phyloP scores from a whole-genome alignment of 176 grass and related monocot species.

The Carex myosuroides region DNA sequence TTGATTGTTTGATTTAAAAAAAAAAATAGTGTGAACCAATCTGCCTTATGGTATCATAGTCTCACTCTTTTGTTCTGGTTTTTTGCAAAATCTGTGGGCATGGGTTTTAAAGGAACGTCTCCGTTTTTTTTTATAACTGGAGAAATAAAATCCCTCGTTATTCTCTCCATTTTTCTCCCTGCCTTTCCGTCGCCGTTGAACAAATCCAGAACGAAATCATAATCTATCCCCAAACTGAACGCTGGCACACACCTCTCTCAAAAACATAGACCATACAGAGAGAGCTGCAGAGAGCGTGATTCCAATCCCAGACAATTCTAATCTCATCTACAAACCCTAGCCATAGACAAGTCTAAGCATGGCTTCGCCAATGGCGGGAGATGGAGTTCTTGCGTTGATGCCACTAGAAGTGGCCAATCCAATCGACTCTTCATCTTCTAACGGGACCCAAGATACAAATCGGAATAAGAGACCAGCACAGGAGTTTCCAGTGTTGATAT shows the following conservation, averaged over 20 bases:
- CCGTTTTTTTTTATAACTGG: neutral
- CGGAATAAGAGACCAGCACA: conserved; percentile 34
- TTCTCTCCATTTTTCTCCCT: neutral
- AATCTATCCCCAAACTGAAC: conserved; percentile 18
- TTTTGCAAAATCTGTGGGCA: neutral
- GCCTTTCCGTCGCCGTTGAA: conserved; percentile 16
- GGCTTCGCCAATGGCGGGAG: conserved; percentile 29
- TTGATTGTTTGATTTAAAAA: no score
- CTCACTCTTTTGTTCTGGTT: no score
- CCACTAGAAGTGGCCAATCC: conserved; percentile 12
- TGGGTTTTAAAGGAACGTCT: neutral
- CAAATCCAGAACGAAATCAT: conserved; percentile 8
- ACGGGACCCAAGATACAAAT: neutral
- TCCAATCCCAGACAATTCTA: neutral
- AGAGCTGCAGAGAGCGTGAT: neutral
- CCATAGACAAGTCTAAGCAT: neutral
- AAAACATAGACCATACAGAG: neutral
- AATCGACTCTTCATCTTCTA: conserved; percentile 18
- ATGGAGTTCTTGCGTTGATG: conserved; percentile 27
- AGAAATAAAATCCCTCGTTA: neutral
- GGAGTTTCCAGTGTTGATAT: conserved; percentile 65
- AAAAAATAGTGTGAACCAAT: no score
- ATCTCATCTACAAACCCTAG: conserved; percentile 2
- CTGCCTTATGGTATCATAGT: no score
- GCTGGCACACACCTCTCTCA: neutral